Evolutionary conservation across 2,329 filamentous ascomycete species (phyloP), one percentile per base, ranked within the genome.

Genomic region (Macrophomina pseudophaseolina): DNA sequence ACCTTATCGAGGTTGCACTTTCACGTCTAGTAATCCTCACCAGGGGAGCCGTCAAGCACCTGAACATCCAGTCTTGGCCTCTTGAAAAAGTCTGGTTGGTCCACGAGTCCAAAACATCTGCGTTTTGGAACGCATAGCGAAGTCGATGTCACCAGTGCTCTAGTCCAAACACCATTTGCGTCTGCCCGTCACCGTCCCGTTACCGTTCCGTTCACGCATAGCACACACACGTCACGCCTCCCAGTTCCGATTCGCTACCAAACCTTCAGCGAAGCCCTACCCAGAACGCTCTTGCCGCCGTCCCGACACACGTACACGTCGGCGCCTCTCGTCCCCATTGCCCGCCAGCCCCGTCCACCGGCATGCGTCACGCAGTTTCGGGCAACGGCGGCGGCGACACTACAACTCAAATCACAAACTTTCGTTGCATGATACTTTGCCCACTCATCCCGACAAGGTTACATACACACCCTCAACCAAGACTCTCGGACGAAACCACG

Each of bases 131-230:
- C 42, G 58, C 18, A 49, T 48, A 18, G 44, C 30, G 16, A 62
- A 49, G 58, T 8, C 44, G 42, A 49, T 38, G 58, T 49, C 33
- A 35, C 58, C 40, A n/a, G 28, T 28, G 58, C 58, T 38, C 58
- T 62, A 62, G 58, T 23, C 58, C 58, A 60, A 60, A 60, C 58
- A 48, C 58, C 16, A 49, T 62, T 12, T n/a, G 58, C 49, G 30
- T 62, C 58, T 60, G 40, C 40, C 23, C 23, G 23, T 23, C 23
- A 23, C 23, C 23, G 23, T 23, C 23, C 23, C n/a, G 32, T 46
- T 14, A n/a, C 53, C 54, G 40, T 40, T 9, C 38, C 51, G 33
- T 54, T 54, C 42, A 14, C n/a, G 52, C 52, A 40, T 54, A 54
- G 33, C 32, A 48, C 42, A 49, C 30, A 6, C 32, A 62, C 42